Evolutionary conservation across 371 early-diverging fungal genomes (phyloP).

Genomic region (Fennellomyces sp.): DNA sequence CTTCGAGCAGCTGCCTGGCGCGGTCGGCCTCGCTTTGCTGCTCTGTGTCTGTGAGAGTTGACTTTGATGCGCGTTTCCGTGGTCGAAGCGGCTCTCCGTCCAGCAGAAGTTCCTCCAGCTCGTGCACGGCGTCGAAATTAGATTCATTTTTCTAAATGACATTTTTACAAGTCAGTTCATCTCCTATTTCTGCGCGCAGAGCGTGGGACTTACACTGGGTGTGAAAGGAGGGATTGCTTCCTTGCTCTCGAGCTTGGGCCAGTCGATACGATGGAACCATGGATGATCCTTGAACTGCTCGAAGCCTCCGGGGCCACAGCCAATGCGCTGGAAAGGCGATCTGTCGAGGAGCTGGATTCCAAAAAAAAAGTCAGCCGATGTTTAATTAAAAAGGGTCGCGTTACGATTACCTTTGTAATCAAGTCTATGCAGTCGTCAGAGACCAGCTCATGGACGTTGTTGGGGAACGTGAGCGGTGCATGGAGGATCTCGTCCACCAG

Average conservation of each 20-base stretch:
- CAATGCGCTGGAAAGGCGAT: conserved; percentile 57
- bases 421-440: conserved; percentile 59
- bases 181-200: background rate
- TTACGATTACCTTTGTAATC: conserved; percentile 41
- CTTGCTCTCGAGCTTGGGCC: conserved; percentile 57
- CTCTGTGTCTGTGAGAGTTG: conserved; percentile 8
- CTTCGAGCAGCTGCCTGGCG: conserved; percentile 56
- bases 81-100: conserved; percentile 85
- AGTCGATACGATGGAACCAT: conserved; percentile 64
- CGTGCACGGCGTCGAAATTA: conserved; percentile 94
- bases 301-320: conserved; percentile 57
- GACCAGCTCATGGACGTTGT: conserved; percentile 41
- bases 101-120: conserved; percentile 89
- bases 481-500: conserved; percentile 63
- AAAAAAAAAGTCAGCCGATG: background rate
- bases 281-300: conserved; percentile 61
- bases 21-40: conserved; percentile 22
- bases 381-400: background rate
- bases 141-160: conserved; percentile 49
- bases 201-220: conserved; percentile 47
- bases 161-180: background rate
- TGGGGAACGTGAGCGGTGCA: conserved; percentile 60
- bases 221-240: conserved; percentile 63
- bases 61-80: conserved; percentile 23
- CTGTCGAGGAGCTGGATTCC: conserved; percentile 52